Conservation (phyloP, 164 flowering plant species). For the Annona squamosa region DNA sequence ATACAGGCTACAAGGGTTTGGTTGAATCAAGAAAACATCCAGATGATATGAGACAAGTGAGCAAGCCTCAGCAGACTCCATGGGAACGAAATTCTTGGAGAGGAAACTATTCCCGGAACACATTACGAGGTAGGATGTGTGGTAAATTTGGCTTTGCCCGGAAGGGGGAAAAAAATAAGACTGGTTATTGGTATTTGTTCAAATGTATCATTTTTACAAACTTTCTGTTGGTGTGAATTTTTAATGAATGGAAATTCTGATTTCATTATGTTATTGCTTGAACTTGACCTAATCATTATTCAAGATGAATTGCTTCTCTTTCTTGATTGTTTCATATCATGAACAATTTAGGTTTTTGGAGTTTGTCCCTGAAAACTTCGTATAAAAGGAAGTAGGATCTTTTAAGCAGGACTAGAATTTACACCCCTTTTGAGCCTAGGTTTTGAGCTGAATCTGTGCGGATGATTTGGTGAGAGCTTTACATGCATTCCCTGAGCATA, state of each 20-base stretch:
- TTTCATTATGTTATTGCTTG: not conserved
- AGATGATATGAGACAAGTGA: conserved; percentile 26
- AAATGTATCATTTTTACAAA: not conserved
- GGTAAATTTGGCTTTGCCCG: not conserved
- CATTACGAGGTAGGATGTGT: conserved; percentile 37
- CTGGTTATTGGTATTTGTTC: not conserved
- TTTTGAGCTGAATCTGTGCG: no score
- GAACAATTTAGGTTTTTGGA: not conserved
- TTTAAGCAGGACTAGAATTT: no score
- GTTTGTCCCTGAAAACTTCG: not conserved
- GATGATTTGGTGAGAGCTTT: no score
- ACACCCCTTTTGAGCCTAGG: no score
- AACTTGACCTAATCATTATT: not conserved
- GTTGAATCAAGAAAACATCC: conserved; percentile 25
- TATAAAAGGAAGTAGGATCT: no score
- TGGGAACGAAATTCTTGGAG: conserved; percentile 51
- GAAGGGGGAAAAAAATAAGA: no score
- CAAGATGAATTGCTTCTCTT: not conserved
- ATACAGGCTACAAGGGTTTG: conserved; percentile 21
- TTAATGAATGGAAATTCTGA: not conserved
- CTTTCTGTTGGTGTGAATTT: not conserved
- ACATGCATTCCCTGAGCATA: no score
- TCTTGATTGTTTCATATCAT: not conserved
- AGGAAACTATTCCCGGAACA: conserved; percentile 34
- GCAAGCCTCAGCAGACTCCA: conserved; percentile 17